phyloP scores from a whole-genome alignment of 345 rosid species.

The Leavenworthia alabamica region DNA sequence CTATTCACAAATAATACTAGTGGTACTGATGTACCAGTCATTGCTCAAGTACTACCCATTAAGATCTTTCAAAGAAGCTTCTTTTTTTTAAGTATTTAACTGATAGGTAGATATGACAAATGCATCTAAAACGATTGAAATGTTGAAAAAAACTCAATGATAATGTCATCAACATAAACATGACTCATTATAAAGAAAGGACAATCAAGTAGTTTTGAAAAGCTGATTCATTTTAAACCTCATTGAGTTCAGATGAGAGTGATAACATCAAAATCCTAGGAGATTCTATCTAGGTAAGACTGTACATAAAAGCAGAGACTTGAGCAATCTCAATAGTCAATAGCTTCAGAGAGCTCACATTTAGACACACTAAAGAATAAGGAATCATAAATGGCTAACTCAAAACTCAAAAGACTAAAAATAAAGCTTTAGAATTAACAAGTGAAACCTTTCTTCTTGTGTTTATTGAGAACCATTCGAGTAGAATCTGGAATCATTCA shows the following conservation, averaged over 20 bases:
- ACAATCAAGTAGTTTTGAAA: background rate
- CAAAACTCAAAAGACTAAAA: no score
- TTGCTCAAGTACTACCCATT: no score
- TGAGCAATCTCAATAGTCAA: background rate
- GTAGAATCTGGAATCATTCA: constrained; percentile 57
- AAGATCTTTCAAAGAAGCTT: background rate
- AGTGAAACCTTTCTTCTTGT: constrained; percentile 51
- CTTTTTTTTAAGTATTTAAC: background rate
- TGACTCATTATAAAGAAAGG: constrained; percentile 11
- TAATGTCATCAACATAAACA: constrained; percentile 42
- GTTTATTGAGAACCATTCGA: constrained; percentile 48
- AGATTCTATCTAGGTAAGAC: constrained; percentile 36
- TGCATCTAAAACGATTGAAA: background rate
- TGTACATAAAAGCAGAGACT: background rate
- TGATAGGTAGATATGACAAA: background rate
- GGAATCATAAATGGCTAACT: background rate
- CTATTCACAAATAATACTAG: no score
- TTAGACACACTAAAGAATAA: background rate
- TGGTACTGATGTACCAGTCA: no score
- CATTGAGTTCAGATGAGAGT: constrained; percentile 56
- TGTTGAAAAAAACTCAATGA: constrained; percentile 44
- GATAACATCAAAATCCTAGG: constrained; percentile 67
- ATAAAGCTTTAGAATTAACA: no score
- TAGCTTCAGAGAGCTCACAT: background rate
- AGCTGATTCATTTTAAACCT: constrained; percentile 38